A percentile compares a stretch with the other conserved stretches of the same genome.
These are phyloP conservation scores for Cyphellophora attinorum DNA, from an alignment of 2,329 filamentous ascomycete genomes.

Conservation along the genomic window DNA sequence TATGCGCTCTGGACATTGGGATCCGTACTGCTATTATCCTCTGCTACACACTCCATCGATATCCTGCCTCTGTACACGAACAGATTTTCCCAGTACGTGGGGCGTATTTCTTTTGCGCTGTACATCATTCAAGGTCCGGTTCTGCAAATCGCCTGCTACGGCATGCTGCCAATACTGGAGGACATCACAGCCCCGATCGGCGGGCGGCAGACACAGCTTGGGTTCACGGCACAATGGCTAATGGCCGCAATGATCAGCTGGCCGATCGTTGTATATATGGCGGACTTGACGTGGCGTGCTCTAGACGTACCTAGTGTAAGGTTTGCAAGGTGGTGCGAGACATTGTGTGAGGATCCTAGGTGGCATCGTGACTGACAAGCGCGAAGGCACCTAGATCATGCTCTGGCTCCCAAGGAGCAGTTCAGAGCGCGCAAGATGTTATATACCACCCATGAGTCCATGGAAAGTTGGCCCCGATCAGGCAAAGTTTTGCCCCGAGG, in stretches of 20 bases:
- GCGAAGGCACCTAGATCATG: not conserved
- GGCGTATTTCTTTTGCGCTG: conserved; percentile 51
- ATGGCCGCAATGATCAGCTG: not conserved
- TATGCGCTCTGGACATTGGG: not conserved
- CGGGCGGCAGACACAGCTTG: not conserved
- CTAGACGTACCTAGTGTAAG: not conserved
- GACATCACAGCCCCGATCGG: not conserved
- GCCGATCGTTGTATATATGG: not conserved
- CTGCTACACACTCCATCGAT: not conserved
- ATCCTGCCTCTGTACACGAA: conserved; percentile 29
- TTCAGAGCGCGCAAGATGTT: no score
- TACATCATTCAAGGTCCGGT: conserved; percentile 58
- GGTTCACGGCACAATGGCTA: not conserved
- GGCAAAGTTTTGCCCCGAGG: no score
- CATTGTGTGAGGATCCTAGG: not conserved
- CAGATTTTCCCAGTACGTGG: conserved; percentile 51
- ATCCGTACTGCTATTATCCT: not conserved
- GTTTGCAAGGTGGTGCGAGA: not conserved
- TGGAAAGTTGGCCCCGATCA: no score
- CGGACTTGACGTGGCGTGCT: not conserved
- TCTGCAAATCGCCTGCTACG: conserved; percentile 22
- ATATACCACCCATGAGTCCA: no score
- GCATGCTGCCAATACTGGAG: not conserved
- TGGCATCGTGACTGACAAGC: not conserved
- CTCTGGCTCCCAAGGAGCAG: no score